phyloP scores from a whole-genome alignment of 2,329 filamentous ascomycete genomes.

The Alternaria sp. region DNA sequence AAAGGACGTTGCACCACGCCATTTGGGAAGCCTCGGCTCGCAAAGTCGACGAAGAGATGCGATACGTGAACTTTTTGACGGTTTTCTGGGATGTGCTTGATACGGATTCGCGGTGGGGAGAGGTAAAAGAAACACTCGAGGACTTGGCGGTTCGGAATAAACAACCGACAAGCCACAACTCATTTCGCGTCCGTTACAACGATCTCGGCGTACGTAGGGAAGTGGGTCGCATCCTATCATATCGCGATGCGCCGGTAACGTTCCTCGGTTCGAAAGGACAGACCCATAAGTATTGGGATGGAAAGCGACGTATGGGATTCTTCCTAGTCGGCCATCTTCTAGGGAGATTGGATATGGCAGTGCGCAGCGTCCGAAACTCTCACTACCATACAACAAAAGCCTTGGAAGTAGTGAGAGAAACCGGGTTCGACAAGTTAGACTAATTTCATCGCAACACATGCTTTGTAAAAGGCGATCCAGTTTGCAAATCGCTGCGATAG shows the following conservation, averaged over 20 bases:
- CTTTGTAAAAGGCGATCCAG: background rate
- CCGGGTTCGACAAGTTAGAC: background rate
- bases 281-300: background rate
- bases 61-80: background rate
- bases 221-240: background rate
- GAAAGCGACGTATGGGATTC: background rate
- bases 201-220: background rate
- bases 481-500: background rate
- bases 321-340: background rate
- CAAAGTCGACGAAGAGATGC: background rate
- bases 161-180: background rate
- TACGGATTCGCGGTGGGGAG: background rate
- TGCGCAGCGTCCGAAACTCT: background rate
- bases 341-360: background rate
- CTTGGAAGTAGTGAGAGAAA: background rate
- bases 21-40: background rate
- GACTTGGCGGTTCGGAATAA: background rate
- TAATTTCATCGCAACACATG: accelerated
- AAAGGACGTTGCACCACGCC: background rate
- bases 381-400: background rate
- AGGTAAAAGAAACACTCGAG: slow-evolving; percentile 2
- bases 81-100: background rate
- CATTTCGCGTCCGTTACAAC: background rate
- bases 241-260: background rate
- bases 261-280: background rate